Conservation (phyloP, 257 asterid genomes). For the Rhazya stricta region DNA sequence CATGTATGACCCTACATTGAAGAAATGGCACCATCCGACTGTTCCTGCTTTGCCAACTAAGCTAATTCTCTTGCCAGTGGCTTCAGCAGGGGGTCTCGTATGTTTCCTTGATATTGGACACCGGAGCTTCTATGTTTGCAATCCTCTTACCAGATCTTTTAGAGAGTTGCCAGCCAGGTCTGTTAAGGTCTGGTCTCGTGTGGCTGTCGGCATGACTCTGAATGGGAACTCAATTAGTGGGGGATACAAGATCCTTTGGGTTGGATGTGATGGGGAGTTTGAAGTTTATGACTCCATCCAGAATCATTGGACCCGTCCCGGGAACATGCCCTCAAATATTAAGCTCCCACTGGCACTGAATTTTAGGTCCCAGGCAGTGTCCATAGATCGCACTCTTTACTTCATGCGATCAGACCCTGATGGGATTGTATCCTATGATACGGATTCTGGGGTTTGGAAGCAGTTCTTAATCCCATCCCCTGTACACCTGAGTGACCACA, state of each 20-base stretch:
- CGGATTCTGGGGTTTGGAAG: slow-evolving; percentile 59
- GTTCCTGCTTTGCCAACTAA: slow-evolving; percentile 71
- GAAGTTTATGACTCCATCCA: slow-evolving; percentile 63
- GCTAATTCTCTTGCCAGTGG: slow-evolving; percentile 72
- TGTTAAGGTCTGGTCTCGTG: slow-evolving; percentile 77
- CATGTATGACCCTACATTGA: slow-evolving; percentile 66
- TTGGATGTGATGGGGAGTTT: slow-evolving; percentile 77
- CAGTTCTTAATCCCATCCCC: slow-evolving; percentile 70
- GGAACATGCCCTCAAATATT: slow-evolving; percentile 52
- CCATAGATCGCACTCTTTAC: slow-evolving; percentile 47
- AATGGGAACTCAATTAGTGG: slow-evolving; percentile 32
- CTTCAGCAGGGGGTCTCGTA: slow-evolving; percentile 92
- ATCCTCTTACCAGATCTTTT: slow-evolving; percentile 81
- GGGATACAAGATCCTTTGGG: slow-evolving; percentile 81
- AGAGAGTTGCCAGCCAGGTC: slow-evolving; percentile 81
- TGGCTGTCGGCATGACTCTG: slow-evolving; percentile 82
- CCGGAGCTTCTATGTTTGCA: slow-evolving; percentile 70
- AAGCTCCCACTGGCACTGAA: slow-evolving; percentile 76
- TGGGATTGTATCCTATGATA: slow-evolving; percentile 70
- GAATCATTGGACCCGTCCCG: slow-evolving; percentile 69
- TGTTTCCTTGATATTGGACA: slow-evolving; percentile 89
- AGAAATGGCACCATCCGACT: slow-evolving; percentile 90
- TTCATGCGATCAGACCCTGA: slow-evolving; percentile 87
- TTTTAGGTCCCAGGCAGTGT: slow-evolving; percentile 78
- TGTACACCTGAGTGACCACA: slow-evolving; percentile 51